Conservation (phyloP, 2,329 filamentous ascomycete species). For the Diaporthe sp. region DNA sequence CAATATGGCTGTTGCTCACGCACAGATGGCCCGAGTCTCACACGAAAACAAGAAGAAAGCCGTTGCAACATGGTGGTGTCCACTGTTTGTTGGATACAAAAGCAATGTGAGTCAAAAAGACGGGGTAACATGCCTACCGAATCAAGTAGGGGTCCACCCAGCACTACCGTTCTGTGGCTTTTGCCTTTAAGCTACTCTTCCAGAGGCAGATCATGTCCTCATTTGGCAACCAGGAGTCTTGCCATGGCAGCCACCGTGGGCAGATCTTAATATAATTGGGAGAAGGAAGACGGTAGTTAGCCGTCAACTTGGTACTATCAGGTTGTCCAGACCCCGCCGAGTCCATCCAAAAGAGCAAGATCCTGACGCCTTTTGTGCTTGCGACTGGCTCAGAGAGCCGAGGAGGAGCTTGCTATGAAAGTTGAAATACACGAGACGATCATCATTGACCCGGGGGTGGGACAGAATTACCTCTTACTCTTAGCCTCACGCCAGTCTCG, state of each 20-base stretch:
- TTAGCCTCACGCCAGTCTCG: slow-evolving; percentile 32
- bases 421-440: slow-evolving; percentile 11
- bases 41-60: slow-evolving; percentile 32
- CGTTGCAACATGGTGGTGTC: slow-evolving; percentile 10
- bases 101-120: slow-evolving; percentile 23
- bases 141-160: slow-evolving; percentile 23
- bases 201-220: slow-evolving; percentile 13
- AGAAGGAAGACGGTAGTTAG: slow-evolving; percentile 18
- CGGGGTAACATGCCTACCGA: slow-evolving; percentile 5
- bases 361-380: neutral
- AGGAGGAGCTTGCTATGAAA: neutral
- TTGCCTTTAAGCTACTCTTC: neutral
- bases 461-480: slow-evolving; percentile 25
- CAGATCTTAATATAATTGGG: slow-evolving; percentile 30
- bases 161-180: slow-evolving; percentile 16
- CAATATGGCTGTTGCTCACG: slow-evolving; percentile 17
- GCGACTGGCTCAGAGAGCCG: neutral
- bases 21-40: slow-evolving; percentile 28
- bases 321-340: slow-evolving; percentile 15
- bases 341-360: neutral
- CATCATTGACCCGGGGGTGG: slow-evolving; percentile 21
- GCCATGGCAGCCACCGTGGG: slow-evolving; percentile 14
- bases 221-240: neutral
- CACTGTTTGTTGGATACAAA: slow-evolving; percentile 20
- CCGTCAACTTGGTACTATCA: slow-evolving; percentile 16